These are phyloP conservation scores for Aciculosporium take DNA, from an alignment of 2,329 filamentous ascomycete genomes.

Conservation along the genomic window DNA sequence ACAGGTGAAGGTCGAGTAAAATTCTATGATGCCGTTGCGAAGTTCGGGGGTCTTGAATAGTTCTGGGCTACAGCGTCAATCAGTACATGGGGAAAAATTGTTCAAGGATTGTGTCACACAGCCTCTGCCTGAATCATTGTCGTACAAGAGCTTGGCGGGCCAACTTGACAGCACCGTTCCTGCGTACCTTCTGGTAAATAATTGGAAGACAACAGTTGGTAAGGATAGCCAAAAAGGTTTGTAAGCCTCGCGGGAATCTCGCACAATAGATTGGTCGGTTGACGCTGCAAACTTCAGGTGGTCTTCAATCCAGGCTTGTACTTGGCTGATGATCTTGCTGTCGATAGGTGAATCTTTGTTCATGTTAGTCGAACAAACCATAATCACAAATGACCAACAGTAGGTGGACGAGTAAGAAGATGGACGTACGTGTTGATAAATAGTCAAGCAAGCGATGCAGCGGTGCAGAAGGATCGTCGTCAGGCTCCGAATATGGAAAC, in stretches of 20 bases:
- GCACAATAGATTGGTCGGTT: conserved; percentile 20
- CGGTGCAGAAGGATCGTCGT: conserved; percentile 18
- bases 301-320: conserved; percentile 36
- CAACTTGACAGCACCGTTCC: conserved; percentile 1
- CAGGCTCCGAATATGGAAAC: conserved; percentile 31
- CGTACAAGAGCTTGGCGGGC: neutral
- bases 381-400: neutral
- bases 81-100: neutral
- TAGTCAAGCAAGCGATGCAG: conserved; percentile 24
- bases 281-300: conserved; percentile 29
- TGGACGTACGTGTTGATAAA: conserved; percentile 17
- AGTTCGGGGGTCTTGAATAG: conserved; percentile 13
- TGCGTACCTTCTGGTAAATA: conserved; percentile 27
- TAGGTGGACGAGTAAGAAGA: neutral
- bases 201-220: conserved; percentile 30
- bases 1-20: conserved; percentile 30
- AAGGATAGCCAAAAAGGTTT: conserved; percentile 37
- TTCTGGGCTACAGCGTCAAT: conserved; percentile 3
- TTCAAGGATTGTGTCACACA: neutral
- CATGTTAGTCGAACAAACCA: neutral
- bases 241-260: conserved; percentile 30
- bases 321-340: conserved; percentile 26
- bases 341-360: conserved; percentile 28
- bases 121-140: neutral
- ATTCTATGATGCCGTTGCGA: conserved; percentile 16